Conservation (phyloP, 805 yeast species). For the Ogataea henricii region DNA sequence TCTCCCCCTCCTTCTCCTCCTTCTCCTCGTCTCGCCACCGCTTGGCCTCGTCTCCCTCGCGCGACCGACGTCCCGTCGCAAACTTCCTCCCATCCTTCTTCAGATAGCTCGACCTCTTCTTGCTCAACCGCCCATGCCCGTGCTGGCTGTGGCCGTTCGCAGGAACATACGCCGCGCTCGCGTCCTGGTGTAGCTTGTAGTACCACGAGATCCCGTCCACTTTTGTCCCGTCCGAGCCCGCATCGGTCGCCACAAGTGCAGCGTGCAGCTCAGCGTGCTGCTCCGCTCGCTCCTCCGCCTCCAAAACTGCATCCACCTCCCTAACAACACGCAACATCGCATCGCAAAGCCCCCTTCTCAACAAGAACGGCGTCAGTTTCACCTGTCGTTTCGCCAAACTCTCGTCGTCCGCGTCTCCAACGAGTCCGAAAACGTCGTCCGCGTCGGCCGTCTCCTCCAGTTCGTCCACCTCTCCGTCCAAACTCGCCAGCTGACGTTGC, state of each 20-base stretch:
- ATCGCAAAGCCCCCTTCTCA: slow-evolving; percentile 47
- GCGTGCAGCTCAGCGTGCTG: too few relatives aligned
- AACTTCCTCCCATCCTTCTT: slow-evolving; percentile 12
- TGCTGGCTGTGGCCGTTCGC: not conserved
- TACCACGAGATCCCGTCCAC: slow-evolving; percentile 49
- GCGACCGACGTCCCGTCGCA: slow-evolving; percentile 1
- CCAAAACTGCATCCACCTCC: slow-evolving; percentile 48
- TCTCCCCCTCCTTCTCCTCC: slow-evolving; percentile 8
- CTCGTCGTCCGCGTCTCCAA: slow-evolving; percentile 21
- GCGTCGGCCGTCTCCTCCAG: not conserved
- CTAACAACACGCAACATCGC: slow-evolving; percentile 46
- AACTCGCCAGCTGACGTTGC: slow-evolving; percentile 7
- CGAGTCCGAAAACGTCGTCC: not conserved
- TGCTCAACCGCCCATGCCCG: slow-evolving; percentile 3
- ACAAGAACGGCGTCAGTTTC: slow-evolving; percentile 45
- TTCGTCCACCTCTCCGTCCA: slow-evolving; percentile 5
- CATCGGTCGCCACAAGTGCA: slow-evolving; percentile 35
- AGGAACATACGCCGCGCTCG: not conserved
- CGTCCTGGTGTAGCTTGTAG: slow-evolving; percentile 48
- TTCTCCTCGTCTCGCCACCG: slow-evolving; percentile 4
- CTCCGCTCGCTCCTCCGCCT: too few relatives aligned
- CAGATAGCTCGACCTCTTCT: slow-evolving; percentile 10
- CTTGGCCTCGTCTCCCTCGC: slow-evolving; percentile 5
- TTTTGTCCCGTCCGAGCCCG: slow-evolving; percentile 40
- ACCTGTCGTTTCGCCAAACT: slow-evolving; percentile 15